phyloP scores from a whole-genome alignment of 495 filamentous ascomycete genomes.

The Pyronema omphalodes region DNA sequence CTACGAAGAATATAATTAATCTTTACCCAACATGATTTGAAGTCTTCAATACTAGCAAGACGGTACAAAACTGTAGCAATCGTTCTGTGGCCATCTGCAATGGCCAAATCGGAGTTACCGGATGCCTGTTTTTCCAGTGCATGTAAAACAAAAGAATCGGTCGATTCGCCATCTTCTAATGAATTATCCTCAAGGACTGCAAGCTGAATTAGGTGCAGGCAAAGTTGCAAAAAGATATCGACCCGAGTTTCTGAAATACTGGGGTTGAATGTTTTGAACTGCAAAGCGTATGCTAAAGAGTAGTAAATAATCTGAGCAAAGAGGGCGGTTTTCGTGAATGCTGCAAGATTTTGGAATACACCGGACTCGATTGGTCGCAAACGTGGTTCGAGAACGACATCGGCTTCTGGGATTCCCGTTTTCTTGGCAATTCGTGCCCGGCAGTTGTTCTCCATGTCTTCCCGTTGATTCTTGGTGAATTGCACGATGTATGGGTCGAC shows the following conservation, averaged over 20 bases:
- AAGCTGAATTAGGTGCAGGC: conserved; percentile 68
- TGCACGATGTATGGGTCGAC: conserved; percentile 90
- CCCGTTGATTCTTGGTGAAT: conserved; percentile 90
- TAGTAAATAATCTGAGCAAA: conserved; percentile 88
- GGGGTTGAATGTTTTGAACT: conserved; percentile 44
- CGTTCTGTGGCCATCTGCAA: conserved; percentile 28
- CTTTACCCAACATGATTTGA: conserved; percentile 65
- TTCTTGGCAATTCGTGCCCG: conserved; percentile 72
- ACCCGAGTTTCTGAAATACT: conserved; percentile 60
- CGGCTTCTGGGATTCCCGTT: conserved; percentile 57
- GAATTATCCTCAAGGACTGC: conserved; percentile 64
- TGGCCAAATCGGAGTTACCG: not conserved
- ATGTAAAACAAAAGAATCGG: conserved; percentile 20
- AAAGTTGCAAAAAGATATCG: conserved; percentile 79
- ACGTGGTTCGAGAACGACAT: conserved; percentile 87
- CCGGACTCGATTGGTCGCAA: conserved; percentile 59
- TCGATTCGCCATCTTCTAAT: conserved; percentile 33
- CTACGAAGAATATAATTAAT: conserved; percentile 69
- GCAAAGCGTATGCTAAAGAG: conserved; percentile 57
- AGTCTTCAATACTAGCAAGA: conserved; percentile 52
- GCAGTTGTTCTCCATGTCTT: conserved; percentile 82
- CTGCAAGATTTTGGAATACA: conserved; percentile 51
- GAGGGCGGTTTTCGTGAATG: conserved; percentile 62
- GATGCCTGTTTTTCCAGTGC: conserved; percentile 15
- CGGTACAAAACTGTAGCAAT: conserved; percentile 59